phyloP scores from a whole-genome alignment of 345 rosid species.

The Lenwebbia sp. region DNA sequence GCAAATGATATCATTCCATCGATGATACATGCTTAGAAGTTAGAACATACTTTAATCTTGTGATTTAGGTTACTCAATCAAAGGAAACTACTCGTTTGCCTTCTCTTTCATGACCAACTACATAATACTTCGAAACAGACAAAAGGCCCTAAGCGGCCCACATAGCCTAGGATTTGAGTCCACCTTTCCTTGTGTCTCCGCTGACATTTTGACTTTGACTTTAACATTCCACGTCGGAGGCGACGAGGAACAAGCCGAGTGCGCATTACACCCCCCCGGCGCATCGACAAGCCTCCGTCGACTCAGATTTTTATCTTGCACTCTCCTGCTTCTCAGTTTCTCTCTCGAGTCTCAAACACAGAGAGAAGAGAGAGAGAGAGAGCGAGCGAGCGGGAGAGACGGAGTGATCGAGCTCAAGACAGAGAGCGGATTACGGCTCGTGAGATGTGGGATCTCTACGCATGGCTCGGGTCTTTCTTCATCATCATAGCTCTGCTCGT shows the following conservation, averaged over 20 bases:
- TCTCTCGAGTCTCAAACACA: background rate
- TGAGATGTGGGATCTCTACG: constrained; percentile 7
- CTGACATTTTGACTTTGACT: background rate
- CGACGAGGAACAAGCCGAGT: background rate
- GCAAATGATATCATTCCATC: background rate
- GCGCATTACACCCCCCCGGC: background rate
- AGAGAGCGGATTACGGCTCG: background rate
- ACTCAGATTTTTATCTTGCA: background rate
- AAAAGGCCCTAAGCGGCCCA: background rate
- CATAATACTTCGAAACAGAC: background rate
- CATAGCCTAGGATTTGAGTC: background rate
- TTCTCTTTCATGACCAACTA: background rate
- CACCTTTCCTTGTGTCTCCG: background rate
- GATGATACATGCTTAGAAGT: background rate
- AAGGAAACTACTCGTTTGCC: background rate
- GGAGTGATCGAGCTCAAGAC: background rate
- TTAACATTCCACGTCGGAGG: background rate
- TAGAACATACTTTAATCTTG: background rate
- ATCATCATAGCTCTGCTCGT: constrained; percentile 9
- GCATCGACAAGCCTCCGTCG: background rate
- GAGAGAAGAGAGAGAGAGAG: background rate
- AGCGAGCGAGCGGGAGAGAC: background rate
- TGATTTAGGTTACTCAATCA: background rate
- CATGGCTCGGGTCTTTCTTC: constrained; percentile 15
- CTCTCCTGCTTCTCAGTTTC: background rate